Base-by-base conservation (phyloP, 768 basidiomycete genomes). In the Coprinopsis sp. region DNA sequence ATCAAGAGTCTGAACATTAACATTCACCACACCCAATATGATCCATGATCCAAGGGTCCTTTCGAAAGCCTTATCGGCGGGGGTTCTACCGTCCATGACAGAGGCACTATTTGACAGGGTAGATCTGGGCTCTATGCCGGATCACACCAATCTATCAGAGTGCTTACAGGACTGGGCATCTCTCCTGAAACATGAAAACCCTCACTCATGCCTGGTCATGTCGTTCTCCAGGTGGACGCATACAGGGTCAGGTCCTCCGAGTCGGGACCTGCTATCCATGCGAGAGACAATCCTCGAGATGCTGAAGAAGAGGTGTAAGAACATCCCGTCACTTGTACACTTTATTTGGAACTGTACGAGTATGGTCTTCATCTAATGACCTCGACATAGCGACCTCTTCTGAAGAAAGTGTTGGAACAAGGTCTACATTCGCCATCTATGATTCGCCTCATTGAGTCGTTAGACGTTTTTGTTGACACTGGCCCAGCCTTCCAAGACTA, bases 41-140 rank as follows among this genome's bases (percentile, higher is more conserved):
- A 79, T 45, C 65, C 76, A 4, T 59, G 62, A 25, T 47, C n/a
- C n/a, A n/a, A n/a, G n/a, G n/a, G n/a, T 64, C 11, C 67, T 79
- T 19, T 65, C 74, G 1, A 64, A 64, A 39, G 64, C 59, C 0
- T 67, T 79, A n/a, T 62, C 64, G 16, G 60, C 63, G 19, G 67
- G 66, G 8, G 61, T 63, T 28, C 52, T 73, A 7, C 69, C 67
- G 6, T 59, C 64, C 3, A 72, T 72, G 36, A 46, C 57, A 7
- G 62, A 62, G 19, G 62, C 62, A 16, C 61, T 60, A 22, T 72
- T 74, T 43, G 70, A 72, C 49, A 61, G 70, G 18, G 61, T 72
- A 19, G 70, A 72, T 50, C 52, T 64, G 2, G 67, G 64, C 4
- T 60, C 64, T 49, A 53, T 71, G 54, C 55, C 59, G 16, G 72